Conservation (phyloP, 805 yeast genomes). For the Teunomyces tritomae region DNA sequence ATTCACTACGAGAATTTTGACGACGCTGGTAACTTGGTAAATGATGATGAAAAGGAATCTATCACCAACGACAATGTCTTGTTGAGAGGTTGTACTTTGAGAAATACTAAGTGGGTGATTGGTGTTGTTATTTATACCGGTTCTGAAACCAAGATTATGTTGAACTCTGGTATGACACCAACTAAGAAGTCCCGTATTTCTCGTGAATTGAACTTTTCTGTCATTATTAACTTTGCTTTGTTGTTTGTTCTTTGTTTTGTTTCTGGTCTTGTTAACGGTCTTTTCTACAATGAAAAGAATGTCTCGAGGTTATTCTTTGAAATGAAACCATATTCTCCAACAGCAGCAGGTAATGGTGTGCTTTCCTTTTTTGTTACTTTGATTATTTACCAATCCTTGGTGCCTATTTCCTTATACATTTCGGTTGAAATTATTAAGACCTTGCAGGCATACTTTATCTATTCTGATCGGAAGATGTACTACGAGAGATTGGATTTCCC, state of each 20-base stretch:
- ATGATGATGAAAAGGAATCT: slow-evolving; percentile 53
- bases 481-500: slow-evolving; percentile 70
- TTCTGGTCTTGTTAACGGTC: slow-evolving; percentile 70
- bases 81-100: slow-evolving; percentile 71
- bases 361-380: slow-evolving; percentile 73
- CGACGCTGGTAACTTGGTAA: slow-evolving; percentile 27
- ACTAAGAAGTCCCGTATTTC: slow-evolving; percentile 74
- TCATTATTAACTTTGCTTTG: slow-evolving; percentile 60
- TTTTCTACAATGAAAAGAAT: slow-evolving; percentile 47
- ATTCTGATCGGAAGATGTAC: slow-evolving; percentile 71
- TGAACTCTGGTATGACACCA: slow-evolving; percentile 78
- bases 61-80: slow-evolving; percentile 66
- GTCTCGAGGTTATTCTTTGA: slow-evolving; percentile 66
- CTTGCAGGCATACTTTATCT: slow-evolving; percentile 77
- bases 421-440: slow-evolving; percentile 82
- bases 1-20: slow-evolving; percentile 48
- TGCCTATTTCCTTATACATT: slow-evolving; percentile 79
- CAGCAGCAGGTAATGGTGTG: slow-evolving; percentile 66
- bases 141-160: slow-evolving; percentile 75
- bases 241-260: slow-evolving; percentile 66
- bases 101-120: slow-evolving; percentile 82
- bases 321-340: slow-evolving; percentile 64
- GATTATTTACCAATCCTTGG: slow-evolving; percentile 73
- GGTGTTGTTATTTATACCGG: slow-evolving; percentile 79
- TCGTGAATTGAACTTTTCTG: slow-evolving; percentile 68